Base-by-base conservation (phyloP, 345 rosid species). In the Cardiospermum halicacabum region DNA sequence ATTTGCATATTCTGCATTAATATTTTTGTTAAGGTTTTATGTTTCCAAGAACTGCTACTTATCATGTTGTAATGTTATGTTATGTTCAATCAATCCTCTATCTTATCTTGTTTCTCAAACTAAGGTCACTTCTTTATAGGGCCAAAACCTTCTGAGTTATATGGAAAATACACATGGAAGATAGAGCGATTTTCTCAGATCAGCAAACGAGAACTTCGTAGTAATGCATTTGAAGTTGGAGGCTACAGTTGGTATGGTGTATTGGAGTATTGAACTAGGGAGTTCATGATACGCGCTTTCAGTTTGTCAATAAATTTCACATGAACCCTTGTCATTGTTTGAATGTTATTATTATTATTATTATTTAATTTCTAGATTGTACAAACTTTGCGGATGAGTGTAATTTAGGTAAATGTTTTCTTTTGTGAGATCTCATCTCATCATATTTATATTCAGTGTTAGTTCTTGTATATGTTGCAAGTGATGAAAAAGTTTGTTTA, bases 161-260 rank as follows among this genome's bases (percentile, higher is more conserved):
- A 60, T 81, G 92, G 96, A 75, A 88, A 61, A 66, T 27, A 78
- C 73, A 88, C 94, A n/a, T 93, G 97, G 98, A 86, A 79, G 85
- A 93, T 93, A 69, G 89, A 83, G 49, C 85, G 87, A 16, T 93
- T 86, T 75, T 93, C 97, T 18, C 85, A 90, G 81, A 84, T 80
- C 66, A 87, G 77, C 74, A 85, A 90, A 80, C 77, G 89, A 45
- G 97, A 87, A 75, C 91, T 86, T 56, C 89, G 91, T 65, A 80
- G 98, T 54, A 67, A 55, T 78, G 80, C 79, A 59, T 93, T 93
- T 82, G 89, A 85, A 67, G 95, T 85, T 71, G 98, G 96, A 26
- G 92, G 97, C 74, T 87, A 84, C 83, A 84, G 88, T 78, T 90
- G 97, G 96, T 93, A 86, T 49, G 86, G 7, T 40, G 42, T 40